Base-by-base conservation (phyloP, 805 yeast genomes). In the Candida easanensis region DNA sequence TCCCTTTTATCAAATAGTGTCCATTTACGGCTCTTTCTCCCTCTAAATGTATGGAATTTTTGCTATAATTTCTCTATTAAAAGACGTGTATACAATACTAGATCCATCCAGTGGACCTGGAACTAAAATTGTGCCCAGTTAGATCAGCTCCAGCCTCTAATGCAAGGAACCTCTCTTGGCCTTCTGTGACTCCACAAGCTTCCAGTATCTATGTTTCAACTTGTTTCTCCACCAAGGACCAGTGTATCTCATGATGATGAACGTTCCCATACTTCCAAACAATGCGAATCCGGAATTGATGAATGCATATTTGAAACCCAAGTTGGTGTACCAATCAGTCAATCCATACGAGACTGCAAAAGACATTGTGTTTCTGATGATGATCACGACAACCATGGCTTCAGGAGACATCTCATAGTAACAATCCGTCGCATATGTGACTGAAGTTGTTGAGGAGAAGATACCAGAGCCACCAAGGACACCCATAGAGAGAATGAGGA, bases 291-390 rank as follows among this genome's bases (percentile, higher is more conserved):
- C 52, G 41, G 43, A 49, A 19, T 77, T 73, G 39, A 79, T 70
- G 49, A 79, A 79, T 16, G 80, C 69, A 52, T 77, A 74, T 51
- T 78, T 77, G 42, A 70, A 63, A 1, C 85, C 85, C 39, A 68
- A 60, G 48, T 72, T 67, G 4, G 56, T 60, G 30, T 78, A 63
- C 79, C 83, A 81, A 14, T 79, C 76, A 2, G 80, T 77, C 48
- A 77, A 69, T 19, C 80, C 84, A 45, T 79, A 80, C 38, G 73
- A 74, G 58, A 77, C 71, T 4, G 76, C 82, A 54, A 80, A 81
- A 20, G 77, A 73, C 72, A 79, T 72, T 14, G 74, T 62, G 56
- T 79, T 79, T 56, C 85, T 68, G 41, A 79, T 72, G 21, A 80
- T 53, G 34, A 80, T 71, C 14, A 78, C 76, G 18, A 78, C 74